phyloP scores from a whole-genome alignment of 176 grass and related monocot species.

The Paspalum vaginatum region DNA sequence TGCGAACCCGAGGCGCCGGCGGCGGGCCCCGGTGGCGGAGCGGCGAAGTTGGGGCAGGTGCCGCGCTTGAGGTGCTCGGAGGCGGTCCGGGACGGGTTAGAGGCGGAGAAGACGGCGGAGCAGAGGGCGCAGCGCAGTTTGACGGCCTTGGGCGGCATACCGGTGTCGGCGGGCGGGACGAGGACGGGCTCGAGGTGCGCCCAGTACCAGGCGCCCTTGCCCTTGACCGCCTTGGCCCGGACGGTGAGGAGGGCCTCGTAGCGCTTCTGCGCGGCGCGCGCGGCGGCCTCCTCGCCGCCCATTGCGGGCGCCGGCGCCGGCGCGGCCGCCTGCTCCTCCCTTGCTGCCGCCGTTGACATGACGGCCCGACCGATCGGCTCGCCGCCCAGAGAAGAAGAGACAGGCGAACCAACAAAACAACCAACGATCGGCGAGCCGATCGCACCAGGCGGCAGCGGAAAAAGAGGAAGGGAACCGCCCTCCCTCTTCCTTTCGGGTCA shows the following conservation, averaged over 20 bases:
- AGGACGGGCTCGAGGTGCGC: constrained; percentile 74
- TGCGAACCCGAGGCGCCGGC: constrained; percentile 33
- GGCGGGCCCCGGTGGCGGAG: constrained; percentile 40
- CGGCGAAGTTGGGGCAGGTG: constrained; percentile 73
- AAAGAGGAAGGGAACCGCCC: constrained; percentile 6
- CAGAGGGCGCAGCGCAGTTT: constrained; percentile 75
- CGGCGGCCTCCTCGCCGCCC: constrained; percentile 57
- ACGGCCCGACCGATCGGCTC: constrained; percentile 26
- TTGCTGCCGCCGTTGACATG: constrained; percentile 43
- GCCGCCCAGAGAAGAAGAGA: background rate
- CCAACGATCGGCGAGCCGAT: constrained; percentile 34
- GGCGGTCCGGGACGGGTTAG: constrained; percentile 71
- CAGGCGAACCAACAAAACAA: background rate
- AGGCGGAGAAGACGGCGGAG: constrained; percentile 76
- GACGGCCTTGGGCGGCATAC: constrained; percentile 66
- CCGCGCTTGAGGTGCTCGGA: constrained; percentile 90
- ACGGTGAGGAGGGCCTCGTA: constrained; percentile 71
- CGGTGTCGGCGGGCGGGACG: constrained; percentile 57
- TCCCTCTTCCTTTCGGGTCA: constrained; percentile 12
- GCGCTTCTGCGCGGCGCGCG: constrained; percentile 64
- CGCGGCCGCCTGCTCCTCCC: constrained; percentile 35
- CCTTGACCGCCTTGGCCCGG: constrained; percentile 72
- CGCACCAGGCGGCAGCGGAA: background rate
- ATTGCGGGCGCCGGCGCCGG: constrained; percentile 27
- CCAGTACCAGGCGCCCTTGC: constrained; percentile 91